These are phyloP conservation scores for Diaporthe longicolla DNA, from an alignment of 2,329 filamentous ascomycete species.

Conservation along the genomic window DNA sequence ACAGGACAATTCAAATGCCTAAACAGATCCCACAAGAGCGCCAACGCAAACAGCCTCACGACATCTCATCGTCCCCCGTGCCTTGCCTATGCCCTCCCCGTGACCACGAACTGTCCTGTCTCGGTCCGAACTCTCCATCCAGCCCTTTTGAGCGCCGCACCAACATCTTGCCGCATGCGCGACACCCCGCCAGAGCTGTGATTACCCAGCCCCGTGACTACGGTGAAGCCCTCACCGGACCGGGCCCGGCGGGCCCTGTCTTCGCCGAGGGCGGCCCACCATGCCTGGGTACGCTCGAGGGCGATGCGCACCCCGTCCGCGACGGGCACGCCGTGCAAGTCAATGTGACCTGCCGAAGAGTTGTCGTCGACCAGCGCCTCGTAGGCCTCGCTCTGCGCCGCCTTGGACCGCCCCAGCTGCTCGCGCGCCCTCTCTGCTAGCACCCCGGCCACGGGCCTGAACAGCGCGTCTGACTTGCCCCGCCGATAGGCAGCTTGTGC, in stretches of 20 bases:
- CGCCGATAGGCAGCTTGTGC: conserved; percentile 60
- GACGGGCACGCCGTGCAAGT: conserved; percentile 88
- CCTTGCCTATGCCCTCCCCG: conserved; percentile 59
- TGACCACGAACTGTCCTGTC: conserved; percentile 79
- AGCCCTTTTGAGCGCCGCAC: conserved; percentile 78
- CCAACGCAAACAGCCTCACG: neutral
- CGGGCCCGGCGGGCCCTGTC: conserved; percentile 65
- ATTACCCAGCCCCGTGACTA: conserved; percentile 85
- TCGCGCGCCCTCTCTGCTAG: conserved; percentile 81
- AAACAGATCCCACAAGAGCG: neutral
- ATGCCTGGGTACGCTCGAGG: conserved; percentile 73
- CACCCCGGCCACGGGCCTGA: conserved; percentile 81
- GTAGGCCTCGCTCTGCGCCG: conserved; percentile 75
- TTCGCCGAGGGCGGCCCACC: conserved; percentile 84
- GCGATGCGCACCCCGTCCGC: conserved; percentile 86
- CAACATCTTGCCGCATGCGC: conserved; percentile 84
- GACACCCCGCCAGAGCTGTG: conserved; percentile 85
- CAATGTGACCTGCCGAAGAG: conserved; percentile 73
- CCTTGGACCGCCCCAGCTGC: conserved; percentile 69
- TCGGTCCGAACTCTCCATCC: conserved; percentile 87
- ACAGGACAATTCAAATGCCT: neutral
- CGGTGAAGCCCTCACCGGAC: conserved; percentile 69
- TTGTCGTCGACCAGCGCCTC: conserved; percentile 78
- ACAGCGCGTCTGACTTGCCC: conserved; percentile 78
- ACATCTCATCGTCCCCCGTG: neutral